Conservation (phyloP, 306 rosid species). For the Casuarina glauca region DNA sequence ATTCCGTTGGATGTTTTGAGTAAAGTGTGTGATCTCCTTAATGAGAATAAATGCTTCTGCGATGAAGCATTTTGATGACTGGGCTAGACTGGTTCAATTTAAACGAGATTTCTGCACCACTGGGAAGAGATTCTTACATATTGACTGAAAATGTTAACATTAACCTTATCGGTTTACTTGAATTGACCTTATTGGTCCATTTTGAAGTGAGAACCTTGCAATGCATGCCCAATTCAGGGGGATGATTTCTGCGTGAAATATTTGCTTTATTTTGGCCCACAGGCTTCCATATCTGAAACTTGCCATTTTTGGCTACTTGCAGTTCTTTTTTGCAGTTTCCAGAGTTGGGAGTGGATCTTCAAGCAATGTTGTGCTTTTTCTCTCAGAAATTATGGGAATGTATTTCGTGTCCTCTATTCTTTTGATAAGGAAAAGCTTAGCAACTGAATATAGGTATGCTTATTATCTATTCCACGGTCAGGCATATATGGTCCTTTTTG, state of each 20-base stretch:
- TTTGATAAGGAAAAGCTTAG: slow-evolving; percentile 94
- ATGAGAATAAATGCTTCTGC: too few species aligned
- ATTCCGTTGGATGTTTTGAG: background rate
- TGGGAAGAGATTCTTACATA: background rate
- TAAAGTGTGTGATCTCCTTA: background rate
- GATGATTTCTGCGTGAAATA: background rate
- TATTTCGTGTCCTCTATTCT: slow-evolving; percentile 94
- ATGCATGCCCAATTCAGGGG: background rate
- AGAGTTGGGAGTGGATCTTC: slow-evolving; percentile 99
- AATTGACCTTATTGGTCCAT: background rate
- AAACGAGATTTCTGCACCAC: background rate
- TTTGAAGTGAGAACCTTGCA: background rate
- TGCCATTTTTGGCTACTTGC: slow-evolving; percentile 22
- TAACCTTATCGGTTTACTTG: background rate
- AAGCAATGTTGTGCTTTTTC: slow-evolving; percentile 92
- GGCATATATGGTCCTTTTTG: background rate
- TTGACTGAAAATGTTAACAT: background rate
- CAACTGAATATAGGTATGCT: slow-evolving; percentile 90
- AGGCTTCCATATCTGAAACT: slow-evolving; percentile 15
- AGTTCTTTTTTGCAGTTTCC: slow-evolving; percentile 99
- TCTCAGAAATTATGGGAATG: slow-evolving; percentile 98
- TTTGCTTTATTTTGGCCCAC: background rate
- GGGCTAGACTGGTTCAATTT: background rate
- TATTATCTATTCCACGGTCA: background rate
- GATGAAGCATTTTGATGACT: background rate